Conservation (phyloP, 345 rosid species). For the Brassica nigra region DNA sequence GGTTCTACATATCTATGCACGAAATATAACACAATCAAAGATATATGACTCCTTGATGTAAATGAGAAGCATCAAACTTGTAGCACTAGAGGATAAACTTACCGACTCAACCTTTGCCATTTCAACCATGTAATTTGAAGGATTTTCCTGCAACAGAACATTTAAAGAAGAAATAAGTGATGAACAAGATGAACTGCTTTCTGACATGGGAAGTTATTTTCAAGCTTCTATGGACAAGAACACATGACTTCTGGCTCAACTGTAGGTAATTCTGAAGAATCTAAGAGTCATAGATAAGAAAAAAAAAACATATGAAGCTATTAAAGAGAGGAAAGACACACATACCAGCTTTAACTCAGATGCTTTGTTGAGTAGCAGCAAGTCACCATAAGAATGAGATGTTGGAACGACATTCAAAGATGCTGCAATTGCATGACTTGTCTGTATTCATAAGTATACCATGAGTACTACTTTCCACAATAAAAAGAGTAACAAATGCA, state of each 20-base stretch:
- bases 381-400: slow-evolving; percentile 84
- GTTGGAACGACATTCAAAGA: slow-evolving; percentile 86
- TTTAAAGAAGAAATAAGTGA: neutral
- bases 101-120: slow-evolving; percentile 91
- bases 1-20: neutral
- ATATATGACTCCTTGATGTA: slow-evolving; percentile 6
- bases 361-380: slow-evolving; percentile 78
- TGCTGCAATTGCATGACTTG: slow-evolving; percentile 68
- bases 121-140: slow-evolving; percentile 88
- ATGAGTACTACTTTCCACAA: slow-evolving; percentile 29
- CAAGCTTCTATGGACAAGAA: slow-evolving; percentile 20
- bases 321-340: slow-evolving; percentile 8
- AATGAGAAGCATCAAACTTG: slow-evolving; percentile 26
- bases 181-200: slow-evolving; percentile 10
- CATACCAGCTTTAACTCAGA: slow-evolving; percentile 60
- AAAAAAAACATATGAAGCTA: neutral
- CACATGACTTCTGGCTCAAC: slow-evolving; percentile 8
- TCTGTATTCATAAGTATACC: slow-evolving; percentile 53
- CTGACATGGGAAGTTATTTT: slow-evolving; percentile 14
- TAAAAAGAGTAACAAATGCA: neutral
- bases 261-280: neutral
- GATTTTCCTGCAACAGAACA: slow-evolving; percentile 63
- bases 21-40: slow-evolving; percentile 5
- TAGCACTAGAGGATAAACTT: slow-evolving; percentile 41
- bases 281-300: neutral